Conservation (phyloP, 495 filamentous ascomycete genomes). For the Penicilliopsis zonata region DNA sequence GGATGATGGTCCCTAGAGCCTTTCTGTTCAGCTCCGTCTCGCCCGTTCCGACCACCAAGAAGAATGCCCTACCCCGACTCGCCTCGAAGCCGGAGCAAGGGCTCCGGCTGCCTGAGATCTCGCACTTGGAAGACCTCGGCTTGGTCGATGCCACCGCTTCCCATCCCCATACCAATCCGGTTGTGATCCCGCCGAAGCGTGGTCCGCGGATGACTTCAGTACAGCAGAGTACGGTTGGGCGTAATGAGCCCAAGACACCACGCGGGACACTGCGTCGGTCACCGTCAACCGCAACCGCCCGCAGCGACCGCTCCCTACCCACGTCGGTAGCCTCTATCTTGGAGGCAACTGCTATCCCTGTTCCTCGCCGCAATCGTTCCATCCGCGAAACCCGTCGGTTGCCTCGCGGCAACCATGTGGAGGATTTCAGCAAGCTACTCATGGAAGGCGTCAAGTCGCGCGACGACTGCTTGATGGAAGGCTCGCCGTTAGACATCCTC, state of each 20-base stretch:
- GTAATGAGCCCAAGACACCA: constrained; percentile 8
- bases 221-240: constrained; percentile 5
- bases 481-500: constrained; percentile 25
- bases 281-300: constrained; percentile 15
- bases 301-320: constrained; percentile 20
- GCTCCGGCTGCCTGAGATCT: too few species aligned
- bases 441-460: constrained; percentile 24
- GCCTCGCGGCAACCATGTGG: constrained; percentile 30
- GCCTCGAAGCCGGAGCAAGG: too few species aligned
- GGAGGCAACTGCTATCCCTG: constrained; percentile 32
- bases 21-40: constrained; percentile 27
- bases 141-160: too few species aligned
- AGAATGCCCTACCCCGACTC: too few species aligned
- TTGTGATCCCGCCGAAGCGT: constrained; percentile 33
- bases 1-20: constrained; percentile 37
- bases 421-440: constrained; percentile 33
- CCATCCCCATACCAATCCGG: constrained; percentile 24
- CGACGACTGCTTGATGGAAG: constrained; percentile 19
- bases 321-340: constrained; percentile 29
- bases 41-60: constrained; percentile 10
- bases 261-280: constrained; percentile 13
- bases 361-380: constrained; percentile 22
- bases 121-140: too few species aligned
- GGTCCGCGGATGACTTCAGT: constrained; percentile 11
- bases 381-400: constrained; percentile 21